Evolutionary conservation across 257 asterid genomes (phyloP).

Genomic region (Solanum clarkiae): DNA sequence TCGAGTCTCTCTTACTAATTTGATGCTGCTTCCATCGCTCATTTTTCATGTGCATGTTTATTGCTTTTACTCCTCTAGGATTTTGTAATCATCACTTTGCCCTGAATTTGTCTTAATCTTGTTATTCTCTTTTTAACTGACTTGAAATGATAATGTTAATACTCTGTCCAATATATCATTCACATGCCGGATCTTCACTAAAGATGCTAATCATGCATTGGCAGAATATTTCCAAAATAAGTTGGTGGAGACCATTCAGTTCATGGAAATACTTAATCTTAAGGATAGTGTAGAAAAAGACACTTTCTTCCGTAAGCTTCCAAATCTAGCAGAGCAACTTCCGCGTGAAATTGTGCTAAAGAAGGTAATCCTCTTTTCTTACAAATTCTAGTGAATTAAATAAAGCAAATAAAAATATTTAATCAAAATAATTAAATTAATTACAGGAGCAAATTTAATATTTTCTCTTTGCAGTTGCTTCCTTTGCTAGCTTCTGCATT

Average conservation of each 20-base stretch:
- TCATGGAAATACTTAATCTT: conserved; percentile 94
- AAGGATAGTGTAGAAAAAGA: conserved; percentile 99
- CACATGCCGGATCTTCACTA: neutral
- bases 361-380: conserved; percentile 42
- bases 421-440: neutral
- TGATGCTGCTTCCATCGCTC: neutral
- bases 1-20: neutral
- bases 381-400: neutral
- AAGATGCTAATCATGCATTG: conserved; percentile 16
- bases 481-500: conserved; percentile 89
- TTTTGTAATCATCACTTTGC: neutral
- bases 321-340: conserved; percentile 90
- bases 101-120: neutral
- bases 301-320: conserved; percentile 91
- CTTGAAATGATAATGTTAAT: neutral
- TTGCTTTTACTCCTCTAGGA: neutral
- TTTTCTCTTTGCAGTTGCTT: conserved; percentile 53
- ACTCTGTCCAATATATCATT: neutral
- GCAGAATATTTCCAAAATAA: conserved; percentile 96
- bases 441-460: neutral
- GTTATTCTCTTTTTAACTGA: neutral
- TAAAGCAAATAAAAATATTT: neutral
- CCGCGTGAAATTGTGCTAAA: conserved; percentile 93
- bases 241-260: conserved; percentile 93
- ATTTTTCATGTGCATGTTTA: neutral